phyloP scores from a whole-genome alignment of 2,329 filamentous ascomycete genomes.

The Lasiodiplodia sp. region DNA sequence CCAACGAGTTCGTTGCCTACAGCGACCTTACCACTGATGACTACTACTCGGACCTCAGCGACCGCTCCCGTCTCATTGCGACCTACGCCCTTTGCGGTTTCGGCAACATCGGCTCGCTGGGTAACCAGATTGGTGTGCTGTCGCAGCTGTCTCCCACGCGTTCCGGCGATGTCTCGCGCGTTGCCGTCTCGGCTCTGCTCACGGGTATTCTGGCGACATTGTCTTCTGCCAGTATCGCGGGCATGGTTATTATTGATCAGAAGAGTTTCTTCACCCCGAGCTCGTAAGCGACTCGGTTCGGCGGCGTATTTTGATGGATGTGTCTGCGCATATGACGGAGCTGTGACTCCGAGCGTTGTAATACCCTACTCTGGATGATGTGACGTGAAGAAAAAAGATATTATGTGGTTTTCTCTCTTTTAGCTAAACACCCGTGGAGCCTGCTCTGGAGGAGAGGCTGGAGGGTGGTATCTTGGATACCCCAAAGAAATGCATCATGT shows the following conservation, averaged over 20 bases:
- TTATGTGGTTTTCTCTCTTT: neutral
- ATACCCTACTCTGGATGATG: conserved; percentile 21
- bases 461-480: conserved; percentile 22
- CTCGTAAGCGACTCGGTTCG: neutral
- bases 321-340: conserved; percentile 15
- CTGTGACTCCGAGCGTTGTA: neutral
- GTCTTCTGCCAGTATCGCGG: conserved; percentile 78
- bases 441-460: neutral
- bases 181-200: conserved; percentile 79
- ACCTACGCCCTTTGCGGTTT: conserved; percentile 81
- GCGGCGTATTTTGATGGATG: neutral
- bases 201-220: conserved; percentile 81
- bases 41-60: conserved; percentile 65
- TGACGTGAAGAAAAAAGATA: conserved; percentile 17
- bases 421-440: neutral
- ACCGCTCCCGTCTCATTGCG: conserved; percentile 79
- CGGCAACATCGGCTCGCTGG: conserved; percentile 86
- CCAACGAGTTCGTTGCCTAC: conserved; percentile 84
- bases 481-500: conserved; percentile 15
- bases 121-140: conserved; percentile 88
- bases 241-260: conserved; percentile 71
- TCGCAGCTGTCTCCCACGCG: conserved; percentile 79
- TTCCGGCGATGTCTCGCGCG: conserved; percentile 74
- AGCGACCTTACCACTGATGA: conserved; percentile 59
- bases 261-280: conserved; percentile 34